A percentile compares a stretch with the other conserved stretches of the same genome.
Evolutionary conservation across 495 filamentous ascomycete species (phyloP).

Genomic region (Peziza echinospora): DNA sequence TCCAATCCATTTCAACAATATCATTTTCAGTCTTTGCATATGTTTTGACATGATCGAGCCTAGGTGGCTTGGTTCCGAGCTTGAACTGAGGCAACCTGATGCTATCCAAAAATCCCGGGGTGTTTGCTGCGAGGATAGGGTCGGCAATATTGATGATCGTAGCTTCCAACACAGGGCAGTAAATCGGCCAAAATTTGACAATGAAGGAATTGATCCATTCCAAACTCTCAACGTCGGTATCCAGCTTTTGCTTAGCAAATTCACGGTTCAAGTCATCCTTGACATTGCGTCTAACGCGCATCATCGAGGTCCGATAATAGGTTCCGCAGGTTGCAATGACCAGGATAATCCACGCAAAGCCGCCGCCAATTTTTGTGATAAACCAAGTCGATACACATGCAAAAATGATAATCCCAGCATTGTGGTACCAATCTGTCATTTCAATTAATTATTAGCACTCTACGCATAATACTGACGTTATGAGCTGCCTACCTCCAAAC

Average conservation of each 20-base stretch:
- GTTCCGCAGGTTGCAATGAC: conserved; percentile 81
- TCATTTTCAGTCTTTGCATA: conserved; percentile 93
- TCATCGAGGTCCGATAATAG: conserved; percentile 90
- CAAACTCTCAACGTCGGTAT: conserved; percentile 78
- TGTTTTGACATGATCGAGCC: conserved; percentile 92
- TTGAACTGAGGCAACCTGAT: conserved; percentile 77
- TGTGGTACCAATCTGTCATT: conserved; percentile 98
- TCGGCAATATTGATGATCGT: conserved; percentile 86
- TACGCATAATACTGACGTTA: too few relatives aligned
- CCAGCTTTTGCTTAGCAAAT: conserved; percentile 67
- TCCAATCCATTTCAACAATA: conserved; percentile 96
- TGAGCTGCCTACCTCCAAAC: conserved; percentile 67
- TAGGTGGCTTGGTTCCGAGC: conserved; percentile 80
- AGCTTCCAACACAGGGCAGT: conserved; percentile 74
- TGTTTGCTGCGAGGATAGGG: conserved; percentile 77
- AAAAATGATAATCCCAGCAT: conserved; percentile 76
- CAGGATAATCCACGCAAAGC: conserved; percentile 77
- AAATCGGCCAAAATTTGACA: conserved; percentile 98
- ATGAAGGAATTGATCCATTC: conserved; percentile 99
- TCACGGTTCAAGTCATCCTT: conserved; percentile 88
- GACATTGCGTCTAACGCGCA: conserved; percentile 84
- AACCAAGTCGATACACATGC: conserved; percentile 83
- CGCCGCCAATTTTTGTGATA: conserved; percentile 68
- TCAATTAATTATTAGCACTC: too few relatives aligned
- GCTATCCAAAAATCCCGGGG: conserved; percentile 82